phyloP scores from a whole-genome alignment of 306 rosid species.

The Cicer arietinum region DNA sequence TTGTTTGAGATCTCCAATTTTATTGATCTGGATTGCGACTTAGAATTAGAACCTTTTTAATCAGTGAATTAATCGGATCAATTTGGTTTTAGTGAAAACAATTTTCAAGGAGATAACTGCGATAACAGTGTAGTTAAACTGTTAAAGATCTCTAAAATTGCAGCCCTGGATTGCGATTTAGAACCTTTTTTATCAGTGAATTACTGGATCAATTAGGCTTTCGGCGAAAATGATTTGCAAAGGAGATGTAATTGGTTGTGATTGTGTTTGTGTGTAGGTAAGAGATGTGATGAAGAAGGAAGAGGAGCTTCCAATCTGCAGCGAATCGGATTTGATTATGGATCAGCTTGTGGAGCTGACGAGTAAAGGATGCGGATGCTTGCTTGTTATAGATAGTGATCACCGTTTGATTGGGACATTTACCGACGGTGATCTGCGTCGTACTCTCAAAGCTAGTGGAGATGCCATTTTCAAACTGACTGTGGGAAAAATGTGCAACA shows the following conservation, averaged over 20 bases:
- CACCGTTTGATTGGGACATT: conserved; percentile 82
- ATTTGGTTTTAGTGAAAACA: neutral
- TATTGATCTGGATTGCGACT: neutral
- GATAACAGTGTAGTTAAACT: neutral
- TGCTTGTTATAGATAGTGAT: conserved; percentile 75
- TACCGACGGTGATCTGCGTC: conserved; percentile 95
- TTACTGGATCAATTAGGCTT: neutral
- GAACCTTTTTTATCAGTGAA: neutral
- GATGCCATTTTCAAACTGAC: conserved; percentile 92
- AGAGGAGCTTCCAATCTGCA: conserved; percentile 89
- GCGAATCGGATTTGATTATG: conserved; percentile 86
- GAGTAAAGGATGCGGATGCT: conserved; percentile 92
- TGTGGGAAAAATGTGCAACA: conserved; percentile 91
- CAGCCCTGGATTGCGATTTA: neutral
- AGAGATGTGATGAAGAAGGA: conserved; percentile 91
- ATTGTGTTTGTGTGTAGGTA: conserved; percentile 56
- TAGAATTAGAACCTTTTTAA: neutral
- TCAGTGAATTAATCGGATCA: neutral
- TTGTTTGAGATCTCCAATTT: neutral
- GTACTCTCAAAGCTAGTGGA: conserved; percentile 90
- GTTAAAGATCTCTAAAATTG: neutral
- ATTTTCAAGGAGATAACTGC: neutral
- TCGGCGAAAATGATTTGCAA: neutral
- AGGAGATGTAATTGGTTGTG: conserved; percentile 29
- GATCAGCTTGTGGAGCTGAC: conserved; percentile 89